Conservation (phyloP, 2,329 filamentous ascomycete species). For the Arthrobotrys musiformis region DNA sequence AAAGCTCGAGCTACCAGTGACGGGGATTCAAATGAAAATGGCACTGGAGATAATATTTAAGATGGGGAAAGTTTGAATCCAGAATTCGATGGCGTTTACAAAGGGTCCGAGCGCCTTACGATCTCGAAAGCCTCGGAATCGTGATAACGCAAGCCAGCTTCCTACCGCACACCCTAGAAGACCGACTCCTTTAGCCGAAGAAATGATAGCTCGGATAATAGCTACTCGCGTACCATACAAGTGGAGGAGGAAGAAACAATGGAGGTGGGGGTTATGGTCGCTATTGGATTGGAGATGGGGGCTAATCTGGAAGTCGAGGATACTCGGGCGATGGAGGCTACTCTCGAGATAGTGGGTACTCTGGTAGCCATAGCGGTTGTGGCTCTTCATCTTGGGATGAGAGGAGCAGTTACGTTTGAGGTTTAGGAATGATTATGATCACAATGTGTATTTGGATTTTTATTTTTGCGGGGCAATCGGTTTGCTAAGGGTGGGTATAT, state of each 20-base stretch:
- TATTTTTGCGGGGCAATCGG: too few relatives aligned
- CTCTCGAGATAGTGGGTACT: not conserved
- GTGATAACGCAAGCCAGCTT: not conserved
- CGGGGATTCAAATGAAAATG: not conserved
- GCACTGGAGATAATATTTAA: not conserved
- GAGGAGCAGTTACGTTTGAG: not conserved
- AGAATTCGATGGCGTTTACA: not conserved
- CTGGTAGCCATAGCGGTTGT: not conserved
- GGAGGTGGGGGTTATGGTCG: not conserved
- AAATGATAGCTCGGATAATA: not conserved
- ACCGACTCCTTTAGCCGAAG: not conserved
- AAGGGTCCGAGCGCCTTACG: not conserved
- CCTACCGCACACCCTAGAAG: not conserved
- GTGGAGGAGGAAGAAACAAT: not conserved
- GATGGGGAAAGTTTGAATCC: not conserved
- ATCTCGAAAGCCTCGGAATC: not conserved
- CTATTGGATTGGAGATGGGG: not conserved
- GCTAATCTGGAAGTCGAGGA: not conserved
- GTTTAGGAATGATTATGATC: too few relatives aligned
- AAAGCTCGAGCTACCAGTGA: not conserved
- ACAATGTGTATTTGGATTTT: too few relatives aligned
- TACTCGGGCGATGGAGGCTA: not conserved
- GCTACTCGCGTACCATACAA: constrained; percentile 1
- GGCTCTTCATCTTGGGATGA: constrained; percentile 12
- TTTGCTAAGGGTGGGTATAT: not conserved